Percentiles rank a stretch among this genome's conserved stretches.
phyloP scores from a whole-genome alignment of 179 eudicot species.

The Actinidia chinensis region DNA sequence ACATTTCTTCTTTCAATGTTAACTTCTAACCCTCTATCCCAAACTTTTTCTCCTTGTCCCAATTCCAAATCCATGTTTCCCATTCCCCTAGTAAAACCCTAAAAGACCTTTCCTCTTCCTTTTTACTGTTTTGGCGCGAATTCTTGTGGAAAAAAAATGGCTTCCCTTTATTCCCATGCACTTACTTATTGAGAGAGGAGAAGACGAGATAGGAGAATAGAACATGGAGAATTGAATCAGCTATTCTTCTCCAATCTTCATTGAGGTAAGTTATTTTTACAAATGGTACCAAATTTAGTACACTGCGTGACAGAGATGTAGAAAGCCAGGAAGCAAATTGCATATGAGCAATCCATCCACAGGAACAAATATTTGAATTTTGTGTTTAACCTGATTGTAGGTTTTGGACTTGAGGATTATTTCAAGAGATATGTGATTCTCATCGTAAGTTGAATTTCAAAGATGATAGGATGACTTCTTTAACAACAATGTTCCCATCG shows the following conservation, averaged over 20 bases:
- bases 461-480: neutral
- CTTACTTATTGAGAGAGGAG: too few species aligned
- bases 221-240: too few species aligned
- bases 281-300: too few species aligned
- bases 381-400: neutral
- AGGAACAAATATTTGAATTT: neutral
- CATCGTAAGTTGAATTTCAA: neutral
- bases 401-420: neutral
- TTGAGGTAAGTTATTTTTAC: slow-evolving; percentile 3
- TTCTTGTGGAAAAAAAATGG: neutral
- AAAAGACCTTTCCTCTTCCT: neutral
- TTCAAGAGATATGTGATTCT: neutral
- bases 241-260: neutral
- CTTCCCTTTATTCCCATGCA: too few species aligned
- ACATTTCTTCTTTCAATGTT: too few species aligned
- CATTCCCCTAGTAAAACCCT: neutral
- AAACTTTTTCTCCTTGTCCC: too few species aligned
- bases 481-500: neutral
- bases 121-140: neutral
- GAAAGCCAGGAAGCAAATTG: too few species aligned
- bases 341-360: neutral
- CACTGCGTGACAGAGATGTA: too few species aligned
- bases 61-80: too few species aligned
- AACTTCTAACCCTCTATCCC: too few species aligned
- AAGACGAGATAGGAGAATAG: too few species aligned